These are phyloP conservation scores for Triglochin maritima DNA, from an alignment of 106 monocot species.

Conservation along the genomic window DNA sequence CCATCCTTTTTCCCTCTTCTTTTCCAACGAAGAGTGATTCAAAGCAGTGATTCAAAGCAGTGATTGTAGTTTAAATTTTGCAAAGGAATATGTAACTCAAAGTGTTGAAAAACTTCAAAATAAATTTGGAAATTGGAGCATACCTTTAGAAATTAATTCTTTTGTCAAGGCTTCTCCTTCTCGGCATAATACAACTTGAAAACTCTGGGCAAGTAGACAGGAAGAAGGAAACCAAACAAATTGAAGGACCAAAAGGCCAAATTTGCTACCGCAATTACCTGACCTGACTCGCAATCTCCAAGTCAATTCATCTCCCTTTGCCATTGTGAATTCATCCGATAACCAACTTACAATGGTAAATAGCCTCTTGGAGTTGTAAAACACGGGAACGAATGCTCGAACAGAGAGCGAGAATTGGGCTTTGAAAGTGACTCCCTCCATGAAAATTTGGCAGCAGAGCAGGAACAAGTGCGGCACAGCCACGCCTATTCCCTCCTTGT, in stretches of 20 bases:
- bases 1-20: too few species aligned
- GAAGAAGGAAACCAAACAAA: slow-evolving; percentile 58
- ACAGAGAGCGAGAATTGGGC: slow-evolving; percentile 11
- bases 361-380: slow-evolving; percentile 40
- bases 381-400: slow-evolving; percentile 38
- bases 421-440: slow-evolving; percentile 11
- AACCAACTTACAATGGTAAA: slow-evolving; percentile 46
- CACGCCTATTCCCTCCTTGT: not conserved
- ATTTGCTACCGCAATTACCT: slow-evolving; percentile 33
- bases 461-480: slow-evolving; percentile 22
- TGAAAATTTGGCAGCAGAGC: slow-evolving; percentile 16
- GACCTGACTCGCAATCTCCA: slow-evolving; percentile 24
- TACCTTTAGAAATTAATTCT: too few species aligned
- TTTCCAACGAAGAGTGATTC: too few species aligned
- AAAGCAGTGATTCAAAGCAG: too few species aligned
- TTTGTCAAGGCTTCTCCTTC: not conserved
- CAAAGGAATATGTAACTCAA: too few species aligned
- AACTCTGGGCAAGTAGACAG: slow-evolving; percentile 46
- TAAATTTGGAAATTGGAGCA: too few species aligned
- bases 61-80: too few species aligned
- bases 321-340: slow-evolving; percentile 10
- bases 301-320: slow-evolving; percentile 1
- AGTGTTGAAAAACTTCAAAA: too few species aligned
- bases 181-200: slow-evolving; percentile 23
- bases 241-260: slow-evolving; percentile 47